A percentile compares a stretch with the other conserved stretches of the same genome.
phyloP scores from a whole-genome alignment of 345 rosid species.

The Bruguiera sexangula region DNA sequence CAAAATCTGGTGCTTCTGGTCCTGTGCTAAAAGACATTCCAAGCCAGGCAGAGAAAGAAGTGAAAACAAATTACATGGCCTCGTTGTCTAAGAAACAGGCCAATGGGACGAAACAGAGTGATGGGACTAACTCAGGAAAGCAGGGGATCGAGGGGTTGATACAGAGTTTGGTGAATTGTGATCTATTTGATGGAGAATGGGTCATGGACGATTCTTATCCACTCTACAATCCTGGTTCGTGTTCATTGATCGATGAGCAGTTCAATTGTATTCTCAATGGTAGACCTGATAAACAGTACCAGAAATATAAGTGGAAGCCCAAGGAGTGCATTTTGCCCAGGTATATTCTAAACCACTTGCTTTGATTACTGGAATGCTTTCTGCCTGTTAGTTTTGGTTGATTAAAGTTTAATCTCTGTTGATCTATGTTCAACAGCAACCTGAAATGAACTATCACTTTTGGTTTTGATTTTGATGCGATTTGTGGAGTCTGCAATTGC shows the following conservation, averaged over 20 bases:
- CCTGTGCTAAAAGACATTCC: constrained; percentile 4
- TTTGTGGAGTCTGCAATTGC: no score
- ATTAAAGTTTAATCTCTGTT: neutral
- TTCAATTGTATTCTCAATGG: constrained; percentile 76
- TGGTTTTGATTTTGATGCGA: no score
- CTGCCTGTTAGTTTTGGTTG: neutral
- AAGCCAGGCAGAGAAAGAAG: constrained; percentile 21
- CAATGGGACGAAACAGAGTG: constrained; percentile 31
- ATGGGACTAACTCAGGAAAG: constrained; percentile 32
- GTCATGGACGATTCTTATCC: constrained; percentile 85
- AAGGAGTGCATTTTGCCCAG: constrained; percentile 80
- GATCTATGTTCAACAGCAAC: no score
- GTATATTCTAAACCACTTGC: constrained; percentile 22
- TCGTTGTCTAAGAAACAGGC: constrained; percentile 33
- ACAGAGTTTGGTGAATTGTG: constrained; percentile 54
- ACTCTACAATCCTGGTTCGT: constrained; percentile 81
- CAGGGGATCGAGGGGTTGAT: constrained; percentile 43
- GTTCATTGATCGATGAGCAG: constrained; percentile 76
- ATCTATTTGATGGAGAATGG: constrained; percentile 88
- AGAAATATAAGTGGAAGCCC: constrained; percentile 88
- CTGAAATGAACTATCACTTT: no score
- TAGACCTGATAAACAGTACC: constrained; percentile 71
- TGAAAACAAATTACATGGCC: constrained; percentile 39
- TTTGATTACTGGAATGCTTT: neutral
- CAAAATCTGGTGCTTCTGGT: constrained; percentile 17